Evolutionary conservation across 148 eudicot genomes (phyloP).

Genomic region (Silene uniflora): DNA sequence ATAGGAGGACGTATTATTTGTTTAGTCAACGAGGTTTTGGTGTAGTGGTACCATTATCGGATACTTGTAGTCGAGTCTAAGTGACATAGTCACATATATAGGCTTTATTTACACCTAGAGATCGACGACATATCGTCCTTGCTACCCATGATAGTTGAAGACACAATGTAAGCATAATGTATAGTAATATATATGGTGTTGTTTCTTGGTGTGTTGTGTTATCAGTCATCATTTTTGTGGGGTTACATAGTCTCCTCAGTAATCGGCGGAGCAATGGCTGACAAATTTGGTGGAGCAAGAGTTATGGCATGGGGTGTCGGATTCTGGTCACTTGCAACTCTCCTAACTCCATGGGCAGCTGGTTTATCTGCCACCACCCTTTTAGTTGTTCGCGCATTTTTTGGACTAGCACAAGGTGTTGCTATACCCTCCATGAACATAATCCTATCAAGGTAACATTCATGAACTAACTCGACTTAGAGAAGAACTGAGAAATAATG

Average conservation of each 20-base stretch:
- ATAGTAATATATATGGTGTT: not conserved
- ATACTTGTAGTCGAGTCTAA: not conserved
- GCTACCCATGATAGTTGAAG: slow-evolving; percentile 3
- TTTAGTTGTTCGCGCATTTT: slow-evolving; percentile 66
- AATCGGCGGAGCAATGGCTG: slow-evolving; percentile 89
- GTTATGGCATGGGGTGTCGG: slow-evolving; percentile 90
- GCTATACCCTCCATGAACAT: slow-evolving; percentile 94
- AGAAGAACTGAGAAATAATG: too few relatives aligned
- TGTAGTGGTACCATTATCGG: too few relatives aligned
- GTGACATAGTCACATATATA: not conserved
- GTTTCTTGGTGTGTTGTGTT: slow-evolving; percentile 14
- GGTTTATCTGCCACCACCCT: slow-evolving; percentile 64
- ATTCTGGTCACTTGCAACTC: slow-evolving; percentile 88
- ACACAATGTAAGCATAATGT: not conserved
- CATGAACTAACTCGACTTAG: too few relatives aligned
- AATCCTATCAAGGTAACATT: slow-evolving; percentile 64
- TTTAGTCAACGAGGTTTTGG: too few relatives aligned
- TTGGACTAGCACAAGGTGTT: slow-evolving; percentile 94
- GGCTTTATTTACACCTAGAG: not conserved
- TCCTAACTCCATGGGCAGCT: slow-evolving; percentile 93
- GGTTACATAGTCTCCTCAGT: slow-evolving; percentile 91
- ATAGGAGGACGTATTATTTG: too few relatives aligned
- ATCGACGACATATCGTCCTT: not conserved
- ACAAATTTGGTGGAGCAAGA: slow-evolving; percentile 78
- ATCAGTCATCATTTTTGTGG: slow-evolving; percentile 91